Conservation (phyloP, 192 early-diverging fungal species). For the Obelidium mucronatum region DNA sequence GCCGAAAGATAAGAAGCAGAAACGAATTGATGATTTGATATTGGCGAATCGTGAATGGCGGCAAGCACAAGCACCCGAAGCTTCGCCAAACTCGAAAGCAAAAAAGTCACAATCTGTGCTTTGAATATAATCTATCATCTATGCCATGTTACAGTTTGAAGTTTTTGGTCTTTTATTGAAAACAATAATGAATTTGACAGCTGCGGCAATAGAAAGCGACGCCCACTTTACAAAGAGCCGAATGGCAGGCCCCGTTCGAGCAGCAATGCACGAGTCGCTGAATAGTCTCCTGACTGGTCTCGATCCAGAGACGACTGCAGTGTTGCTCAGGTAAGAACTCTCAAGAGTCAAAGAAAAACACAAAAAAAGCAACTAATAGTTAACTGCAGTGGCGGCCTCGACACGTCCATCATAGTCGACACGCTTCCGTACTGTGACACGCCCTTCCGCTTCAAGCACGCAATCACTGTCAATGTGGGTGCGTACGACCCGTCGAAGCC, state of each 20-base stretch:
- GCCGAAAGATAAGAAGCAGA: no score
- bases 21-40: no score
- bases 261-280: background rate
- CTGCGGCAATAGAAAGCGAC: background rate
- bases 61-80: no score
- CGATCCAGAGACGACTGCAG: background rate
- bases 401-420: slow-evolving; percentile 72
- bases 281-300: background rate
- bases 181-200: no score
- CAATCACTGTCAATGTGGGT: slow-evolving; percentile 55
- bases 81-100: no score
- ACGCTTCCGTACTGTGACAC: slow-evolving; percentile 25
- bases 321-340: slow-evolving; percentile 2
- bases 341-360: background rate
- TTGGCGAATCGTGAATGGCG: no score
- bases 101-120: no score
- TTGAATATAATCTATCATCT: no score
- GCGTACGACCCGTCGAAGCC: background rate
- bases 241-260: slow-evolving; percentile 3
- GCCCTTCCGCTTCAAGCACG: slow-evolving; percentile 48
- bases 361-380: slow-evolving; percentile 47
- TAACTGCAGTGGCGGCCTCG: no score
- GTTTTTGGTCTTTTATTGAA: no score
- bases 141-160: no score
- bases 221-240: background rate